Base-by-base conservation (phyloP, 2,329 filamentous ascomycete species). In the Exophiala sp. region DNA sequence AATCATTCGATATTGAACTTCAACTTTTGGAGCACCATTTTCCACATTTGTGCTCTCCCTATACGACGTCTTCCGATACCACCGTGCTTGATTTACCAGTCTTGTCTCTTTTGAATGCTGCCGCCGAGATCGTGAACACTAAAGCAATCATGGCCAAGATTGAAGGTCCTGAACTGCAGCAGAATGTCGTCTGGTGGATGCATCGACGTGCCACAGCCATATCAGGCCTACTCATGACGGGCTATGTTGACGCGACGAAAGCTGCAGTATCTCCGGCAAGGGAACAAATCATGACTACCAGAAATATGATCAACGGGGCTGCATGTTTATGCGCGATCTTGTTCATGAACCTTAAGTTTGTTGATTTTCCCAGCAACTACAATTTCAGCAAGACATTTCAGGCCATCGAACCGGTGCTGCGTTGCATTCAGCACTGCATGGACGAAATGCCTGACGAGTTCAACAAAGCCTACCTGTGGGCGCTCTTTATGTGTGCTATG, bases 351-450 rank as follows among this genome's bases (percentile, higher is more conserved):
- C 41, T 55, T 11, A 41, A 35, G 18, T 55, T 51, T 38, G 14
- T 47, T 12, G 48, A 55, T 16, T 39, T 43, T 35, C 43, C 53
- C 29, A 51, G 35, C 36, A 55, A 55, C 36, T 55, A 52, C 47
- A 55, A 55, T 34, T 55, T 55, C 42, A 55, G 47, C 44, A 47
- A 41, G n/a, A 43, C 47, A 9, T 55, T 45, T 40, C 47, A 47
- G 14, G 42, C 34, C 29, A 55, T 55, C 24, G 53, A 51, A 39
- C 39, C 45, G n/a, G 32, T 44, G 11, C 38, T 55, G n/a, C 42
- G 33, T 3, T 18, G 41, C 10, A 43, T 44, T 9, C 36, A 34
- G 7, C 24, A 6, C 3, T 12, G 41, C 14, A 20, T 12, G 18
- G 24, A 29, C 3, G 41, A 12, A 5, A 35, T 8, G 5, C 11